A percentile compares a stretch with the other conserved stretches of the same genome.
Conservation (phyloP, 176 grass and related monocot genomes). For the Tuctoria greenei region DNA sequence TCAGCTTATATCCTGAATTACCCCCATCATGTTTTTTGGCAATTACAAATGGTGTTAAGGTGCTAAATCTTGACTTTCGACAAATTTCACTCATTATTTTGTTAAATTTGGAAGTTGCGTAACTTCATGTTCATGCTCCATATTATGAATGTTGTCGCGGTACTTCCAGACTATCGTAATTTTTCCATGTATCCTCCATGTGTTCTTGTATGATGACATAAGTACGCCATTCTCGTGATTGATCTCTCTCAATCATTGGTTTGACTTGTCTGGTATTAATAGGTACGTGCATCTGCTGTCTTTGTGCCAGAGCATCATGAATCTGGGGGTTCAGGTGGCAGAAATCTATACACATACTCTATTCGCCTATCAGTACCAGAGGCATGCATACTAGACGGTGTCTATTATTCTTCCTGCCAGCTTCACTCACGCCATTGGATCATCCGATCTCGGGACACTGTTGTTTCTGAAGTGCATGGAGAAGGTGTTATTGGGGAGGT, state of each 20-base stretch:
- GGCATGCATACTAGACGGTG: conserved; percentile 72
- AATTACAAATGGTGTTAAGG: conserved; percentile 84
- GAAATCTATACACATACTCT: conserved; percentile 62
- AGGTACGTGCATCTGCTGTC: conserved; percentile 87
- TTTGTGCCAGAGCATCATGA: conserved; percentile 66
- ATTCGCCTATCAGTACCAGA: conserved; percentile 87
- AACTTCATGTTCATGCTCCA: not conserved
- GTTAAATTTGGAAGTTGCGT: not conserved
- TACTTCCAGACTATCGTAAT: not conserved
- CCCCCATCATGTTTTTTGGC: conserved; percentile 62
- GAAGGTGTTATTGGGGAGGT: conserved; percentile 92
- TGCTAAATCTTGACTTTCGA: conserved; percentile 37
- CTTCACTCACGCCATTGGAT: conserved; percentile 78
- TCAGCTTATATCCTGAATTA: conserved; percentile 81
- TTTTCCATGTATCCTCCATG: not conserved
- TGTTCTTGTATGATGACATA: not conserved
- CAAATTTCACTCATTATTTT: conserved; percentile 17
- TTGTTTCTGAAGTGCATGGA: conserved; percentile 54
- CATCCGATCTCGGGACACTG: conserved; percentile 44
- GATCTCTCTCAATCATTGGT: conserved; percentile 2
- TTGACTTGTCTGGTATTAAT: conserved; percentile 38
- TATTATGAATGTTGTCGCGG: not conserved
- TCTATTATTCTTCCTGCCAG: conserved; percentile 75
- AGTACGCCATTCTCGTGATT: not conserved
- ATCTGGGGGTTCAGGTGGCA: not conserved